A percentile compares a stretch with the other conserved stretches of the same genome.
Conservation (phyloP, 1,284 basidiomycete genomes). For the Naganishia albida region DNA sequence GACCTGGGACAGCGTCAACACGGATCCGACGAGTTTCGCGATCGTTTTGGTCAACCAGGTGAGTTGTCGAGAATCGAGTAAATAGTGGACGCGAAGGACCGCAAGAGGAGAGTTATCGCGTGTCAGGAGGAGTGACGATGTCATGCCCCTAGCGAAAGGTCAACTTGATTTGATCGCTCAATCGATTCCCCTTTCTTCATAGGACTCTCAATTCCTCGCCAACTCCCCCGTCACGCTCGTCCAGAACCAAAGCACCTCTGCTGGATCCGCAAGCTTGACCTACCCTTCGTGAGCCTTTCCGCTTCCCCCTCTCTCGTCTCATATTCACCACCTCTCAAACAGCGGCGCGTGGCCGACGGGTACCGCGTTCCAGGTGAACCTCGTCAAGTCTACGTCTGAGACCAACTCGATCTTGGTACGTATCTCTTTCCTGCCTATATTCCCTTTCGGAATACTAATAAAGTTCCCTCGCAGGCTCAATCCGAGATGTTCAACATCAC, state of each 20-base stretch:
- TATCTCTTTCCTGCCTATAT: not conserved
- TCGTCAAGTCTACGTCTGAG: conserved; percentile 60
- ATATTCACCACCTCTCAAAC: conserved; percentile 30
- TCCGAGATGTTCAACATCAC: conserved; percentile 59
- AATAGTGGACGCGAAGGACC: too few relatives aligned
- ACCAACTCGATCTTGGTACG: conserved; percentile 59
- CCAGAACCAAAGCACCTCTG: conserved; percentile 41
- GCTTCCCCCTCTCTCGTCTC: not conserved
- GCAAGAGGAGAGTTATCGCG: too few relatives aligned
- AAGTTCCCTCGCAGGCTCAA: conserved; percentile 59
- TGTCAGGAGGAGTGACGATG: too few relatives aligned
- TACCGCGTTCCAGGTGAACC: conserved; percentile 63
- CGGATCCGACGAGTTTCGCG: conserved; percentile 68
- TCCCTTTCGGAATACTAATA: not conserved
- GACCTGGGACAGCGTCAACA: conserved; percentile 65
- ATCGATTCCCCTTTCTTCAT: not conserved
- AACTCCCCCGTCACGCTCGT: conserved; percentile 46
- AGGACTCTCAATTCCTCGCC: conserved; percentile 42
- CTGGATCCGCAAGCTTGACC: conserved; percentile 38
- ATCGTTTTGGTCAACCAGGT: conserved; percentile 68
- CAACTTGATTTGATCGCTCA: conserved; percentile 27
- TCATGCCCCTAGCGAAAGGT: too few relatives aligned
- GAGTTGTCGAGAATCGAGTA: conserved; percentile 47
- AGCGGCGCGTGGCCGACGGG: conserved; percentile 48
- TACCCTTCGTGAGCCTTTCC: conserved; percentile 34